Evolutionary conservation across 2,329 filamentous ascomycete species (phyloP).

Genomic region (Cyanodermella asteris): DNA sequence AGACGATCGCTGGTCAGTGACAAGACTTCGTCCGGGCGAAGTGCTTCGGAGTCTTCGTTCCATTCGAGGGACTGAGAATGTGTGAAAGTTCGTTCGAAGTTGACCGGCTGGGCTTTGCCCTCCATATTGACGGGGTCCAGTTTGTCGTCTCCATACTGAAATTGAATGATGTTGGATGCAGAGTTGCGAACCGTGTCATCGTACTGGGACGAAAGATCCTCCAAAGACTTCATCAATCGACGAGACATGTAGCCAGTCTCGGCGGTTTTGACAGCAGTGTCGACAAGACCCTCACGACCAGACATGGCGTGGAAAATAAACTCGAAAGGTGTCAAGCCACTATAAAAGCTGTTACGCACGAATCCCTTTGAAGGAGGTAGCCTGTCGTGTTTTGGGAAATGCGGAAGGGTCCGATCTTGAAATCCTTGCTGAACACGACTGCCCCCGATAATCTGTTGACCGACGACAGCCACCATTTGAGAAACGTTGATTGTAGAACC

Average conservation of each 20-base stretch:
- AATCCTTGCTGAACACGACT: slow-evolving; percentile 88
- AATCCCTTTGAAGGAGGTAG: slow-evolving; percentile 94
- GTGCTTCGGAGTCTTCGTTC: slow-evolving; percentile 10
- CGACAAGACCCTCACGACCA: slow-evolving; percentile 91
- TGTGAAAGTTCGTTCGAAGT: slow-evolving; percentile 78
- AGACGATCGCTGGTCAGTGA: too few species aligned
- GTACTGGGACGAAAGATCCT: slow-evolving; percentile 83
- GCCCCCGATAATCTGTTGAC: slow-evolving; percentile 91
- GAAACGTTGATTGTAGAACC: slow-evolving; percentile 96
- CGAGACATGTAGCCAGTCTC: slow-evolving; percentile 99
- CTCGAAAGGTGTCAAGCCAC: slow-evolving; percentile 69
- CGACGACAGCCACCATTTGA: slow-evolving; percentile 94
- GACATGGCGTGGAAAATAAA: slow-evolving; percentile 98
- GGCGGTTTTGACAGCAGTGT: slow-evolving; percentile 96
- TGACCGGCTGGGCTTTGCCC: slow-evolving; percentile 71
- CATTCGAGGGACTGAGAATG: too few species aligned
- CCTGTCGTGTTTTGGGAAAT: slow-evolving; percentile 82
- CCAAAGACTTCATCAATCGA: slow-evolving; percentile 89
- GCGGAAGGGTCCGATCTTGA: slow-evolving; percentile 80
- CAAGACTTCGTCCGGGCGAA: slow-evolving; percentile 8
- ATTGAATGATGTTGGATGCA: slow-evolving; percentile 72
- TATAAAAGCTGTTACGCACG: slow-evolving; percentile 93
- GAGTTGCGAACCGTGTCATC: slow-evolving; percentile 90
- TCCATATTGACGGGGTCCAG: slow-evolving; percentile 97
- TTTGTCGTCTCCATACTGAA: slow-evolving; percentile 91